phyloP scores from a whole-genome alignment of 768 basidiomycete genomes.

The Tubosaeta brunneosetosa region DNA sequence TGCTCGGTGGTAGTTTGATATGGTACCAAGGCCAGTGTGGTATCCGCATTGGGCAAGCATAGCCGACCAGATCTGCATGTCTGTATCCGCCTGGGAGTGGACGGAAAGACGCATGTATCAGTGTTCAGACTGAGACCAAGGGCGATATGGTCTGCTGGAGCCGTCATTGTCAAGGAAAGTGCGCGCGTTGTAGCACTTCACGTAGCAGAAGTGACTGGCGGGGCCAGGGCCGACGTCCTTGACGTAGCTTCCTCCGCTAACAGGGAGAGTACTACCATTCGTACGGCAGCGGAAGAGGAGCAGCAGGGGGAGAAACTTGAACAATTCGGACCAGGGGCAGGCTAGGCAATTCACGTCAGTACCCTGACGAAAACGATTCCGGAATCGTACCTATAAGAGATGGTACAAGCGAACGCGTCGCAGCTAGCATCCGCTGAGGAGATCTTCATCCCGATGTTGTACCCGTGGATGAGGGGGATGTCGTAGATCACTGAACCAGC shows the following conservation, averaged over 20 bases:
- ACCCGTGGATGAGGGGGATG: conserved; percentile 32
- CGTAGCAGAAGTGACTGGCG: conserved; percentile 28
- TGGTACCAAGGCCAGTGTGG: conserved; percentile 26
- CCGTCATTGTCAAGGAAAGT: conserved; percentile 33
- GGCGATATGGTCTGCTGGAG: conserved; percentile 11
- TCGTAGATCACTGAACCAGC: conserved; percentile 29
- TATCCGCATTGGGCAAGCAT: conserved; percentile 26
- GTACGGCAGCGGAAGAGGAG: conserved; percentile 21
- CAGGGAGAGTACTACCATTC: conserved; percentile 25
- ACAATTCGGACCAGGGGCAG: conserved; percentile 23
- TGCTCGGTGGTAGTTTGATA: conserved; percentile 12
- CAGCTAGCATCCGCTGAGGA: conserved; percentile 24
- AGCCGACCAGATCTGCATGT: conserved; percentile 28
- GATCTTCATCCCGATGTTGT: conserved; percentile 33
- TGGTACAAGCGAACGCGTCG: conserved; percentile 30
- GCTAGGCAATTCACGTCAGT: conserved; percentile 15
- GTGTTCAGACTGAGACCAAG: not conserved
- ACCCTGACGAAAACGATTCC: not conserved
- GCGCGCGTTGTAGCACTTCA: conserved; percentile 27
- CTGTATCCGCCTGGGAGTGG: conserved; percentile 17
- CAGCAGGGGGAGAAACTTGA: conserved; percentile 30
- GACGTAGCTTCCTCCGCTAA: conserved; percentile 24
- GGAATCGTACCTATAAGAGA: conserved; percentile 24
- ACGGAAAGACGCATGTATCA: not conserved
- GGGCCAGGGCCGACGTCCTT: conserved; percentile 28